Evolutionary conservation across 371 early-diverging fungal genomes (phyloP).

Genomic region (Mortierella sp.): DNA sequence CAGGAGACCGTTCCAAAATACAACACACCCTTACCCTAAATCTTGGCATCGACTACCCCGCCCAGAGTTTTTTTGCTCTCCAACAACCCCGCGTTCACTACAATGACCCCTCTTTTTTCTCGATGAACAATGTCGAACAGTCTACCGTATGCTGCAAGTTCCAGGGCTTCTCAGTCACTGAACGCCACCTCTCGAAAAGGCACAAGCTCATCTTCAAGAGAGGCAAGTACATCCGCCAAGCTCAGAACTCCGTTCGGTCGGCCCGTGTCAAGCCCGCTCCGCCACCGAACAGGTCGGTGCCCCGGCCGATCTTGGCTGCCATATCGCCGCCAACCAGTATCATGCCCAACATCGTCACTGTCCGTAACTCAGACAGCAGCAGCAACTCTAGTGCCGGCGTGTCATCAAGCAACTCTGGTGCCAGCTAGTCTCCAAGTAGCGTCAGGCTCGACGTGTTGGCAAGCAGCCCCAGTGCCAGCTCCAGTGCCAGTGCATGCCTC

Average conservation of each 20-base stretch:
- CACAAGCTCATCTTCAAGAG: background rate
- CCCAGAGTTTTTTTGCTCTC: background rate
- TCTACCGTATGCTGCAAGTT: background rate
- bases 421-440: background rate
- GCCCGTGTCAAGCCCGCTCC: background rate
- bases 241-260: background rate
- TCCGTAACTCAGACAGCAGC: background rate
- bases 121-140: background rate
- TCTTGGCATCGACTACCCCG: background rate
- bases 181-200: background rate
- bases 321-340: background rate
- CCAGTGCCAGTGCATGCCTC: background rate
- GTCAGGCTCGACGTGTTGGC: background rate
- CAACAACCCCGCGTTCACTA: background rate
- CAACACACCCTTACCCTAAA: background rate
- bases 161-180: background rate
- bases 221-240: background rate
- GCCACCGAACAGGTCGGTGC: background rate
- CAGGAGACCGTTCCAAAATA: background rate
- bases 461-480: background rate
- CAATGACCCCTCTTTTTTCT: background rate
- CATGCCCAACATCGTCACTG: background rate
- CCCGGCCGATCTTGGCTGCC: background rate
- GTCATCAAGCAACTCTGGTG: background rate
- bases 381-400: too few relatives aligned